Evolutionary conservation across 1,284 basidiomycete genomes (phyloP), one percentile per base, ranked within the genome.

Genomic region (Cystobasidiaceae sp.): DNA sequence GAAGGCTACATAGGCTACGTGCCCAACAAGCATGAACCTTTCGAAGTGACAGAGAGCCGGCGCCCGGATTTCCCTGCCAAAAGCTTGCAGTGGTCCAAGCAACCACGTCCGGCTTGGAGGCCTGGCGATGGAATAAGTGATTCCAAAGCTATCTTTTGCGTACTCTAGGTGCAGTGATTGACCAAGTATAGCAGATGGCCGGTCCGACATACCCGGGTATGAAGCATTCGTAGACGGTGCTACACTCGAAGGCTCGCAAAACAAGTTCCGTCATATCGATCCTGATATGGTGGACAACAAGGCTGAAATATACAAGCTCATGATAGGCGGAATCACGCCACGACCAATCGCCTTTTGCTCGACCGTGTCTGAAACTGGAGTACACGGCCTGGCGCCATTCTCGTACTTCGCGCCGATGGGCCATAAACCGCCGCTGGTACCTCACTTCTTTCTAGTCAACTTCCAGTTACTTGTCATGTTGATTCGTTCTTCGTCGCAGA

Each of bases 281-380:
- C 78, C 84, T 0, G 75, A 80, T 7, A 77, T 79, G 30, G 75
- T 79, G 43, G 78, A 83, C 54, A 78, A 80, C 11, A 71, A 70
- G 84, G 84, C 65, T 39, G 80, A 73, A 30, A 33, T 57, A 49
- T 83, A 85, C 73, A 77, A 79, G 57, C 74, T 89, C 68, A 77
- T 89, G 77, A 87, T 85, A 28, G 85, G 85, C 43, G 83, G 82
- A 0, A 82, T 88, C 62, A 77, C 84, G 0, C 88, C 87, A 13
- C 81, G 88, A 43, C 88, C 88, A 2, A 83, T 89, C 66, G 87
- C 85, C 0, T 84, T 90, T 68, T 82, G 89, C 17, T 88, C 87
- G 4, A 83, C 85, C 11, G 66, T 86, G 19, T 82, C 82, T 13
- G 70, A 74, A 1, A 76, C 81, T 49, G 86, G 86, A 0, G 75